Evolutionary conservation across 371 early-diverging fungal genomes (phyloP).

Genomic region (Umbelopsis sp.): DNA sequence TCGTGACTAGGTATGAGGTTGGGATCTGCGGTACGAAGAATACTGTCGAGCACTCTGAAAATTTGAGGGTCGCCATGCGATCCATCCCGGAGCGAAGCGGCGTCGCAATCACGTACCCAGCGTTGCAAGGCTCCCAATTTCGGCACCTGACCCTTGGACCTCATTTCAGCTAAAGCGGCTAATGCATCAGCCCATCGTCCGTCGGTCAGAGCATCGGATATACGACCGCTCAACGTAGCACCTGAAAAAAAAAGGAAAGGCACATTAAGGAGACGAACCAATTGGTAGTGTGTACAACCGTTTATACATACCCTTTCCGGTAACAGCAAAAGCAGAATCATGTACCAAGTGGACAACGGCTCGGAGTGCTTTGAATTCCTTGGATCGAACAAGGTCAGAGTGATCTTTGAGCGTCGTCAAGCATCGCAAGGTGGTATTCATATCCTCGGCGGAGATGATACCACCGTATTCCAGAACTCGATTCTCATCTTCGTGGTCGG

Average conservation of each 20-base stretch:
- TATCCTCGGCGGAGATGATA: constrained; percentile 36
- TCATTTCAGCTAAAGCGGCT: constrained; percentile 48
- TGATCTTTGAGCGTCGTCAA: constrained; percentile 35
- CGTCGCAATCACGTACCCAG: constrained; percentile 66
- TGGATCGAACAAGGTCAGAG: constrained; percentile 35
- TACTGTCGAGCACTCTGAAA: constrained; percentile 53
- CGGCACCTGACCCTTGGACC: constrained; percentile 37
- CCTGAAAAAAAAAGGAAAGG: constrained; percentile 17
- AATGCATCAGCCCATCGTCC: constrained; percentile 59
- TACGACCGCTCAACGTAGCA: constrained; percentile 40
- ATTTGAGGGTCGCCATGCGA: constrained; percentile 45
- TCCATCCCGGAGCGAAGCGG: constrained; percentile 45
- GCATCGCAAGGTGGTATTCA: constrained; percentile 36
- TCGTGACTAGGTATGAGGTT: constrained; percentile 36
- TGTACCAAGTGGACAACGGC: constrained; percentile 38
- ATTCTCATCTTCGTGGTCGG: constrained; percentile 22
- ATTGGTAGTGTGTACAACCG: background rate
- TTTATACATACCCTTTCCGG: constrained; percentile 33
- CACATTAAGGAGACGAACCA: no score
- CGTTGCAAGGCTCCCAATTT: constrained; percentile 59
- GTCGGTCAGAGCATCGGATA: constrained; percentile 48
- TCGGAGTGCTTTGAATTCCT: constrained; percentile 36
- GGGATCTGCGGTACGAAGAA: constrained; percentile 56
- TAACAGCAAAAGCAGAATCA: constrained; percentile 33
- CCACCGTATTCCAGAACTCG: constrained; percentile 17